These are phyloP conservation scores for Xerocomus potaroensis DNA, from an alignment of 768 basidiomycete species.

Conservation along the genomic window DNA sequence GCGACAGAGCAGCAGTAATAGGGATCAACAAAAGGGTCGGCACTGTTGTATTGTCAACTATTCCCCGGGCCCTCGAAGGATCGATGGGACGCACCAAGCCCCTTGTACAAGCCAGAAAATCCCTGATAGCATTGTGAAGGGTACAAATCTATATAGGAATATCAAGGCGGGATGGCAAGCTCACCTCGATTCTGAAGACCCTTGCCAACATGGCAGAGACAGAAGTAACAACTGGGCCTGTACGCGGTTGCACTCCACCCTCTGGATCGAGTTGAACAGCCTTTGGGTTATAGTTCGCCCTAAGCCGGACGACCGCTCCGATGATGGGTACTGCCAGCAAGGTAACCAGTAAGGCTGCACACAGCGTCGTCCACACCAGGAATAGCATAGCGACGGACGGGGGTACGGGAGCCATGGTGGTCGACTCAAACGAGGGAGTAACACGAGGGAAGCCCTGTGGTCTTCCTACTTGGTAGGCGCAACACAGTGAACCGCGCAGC, in stretches of 20 bases:
- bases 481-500: too few relatives aligned
- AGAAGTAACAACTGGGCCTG: constrained; percentile 69
- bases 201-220: constrained; percentile 74
- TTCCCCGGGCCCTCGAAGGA: constrained; percentile 28
- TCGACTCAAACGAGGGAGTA: too few relatives aligned
- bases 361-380: constrained; percentile 39
- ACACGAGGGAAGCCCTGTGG: too few relatives aligned
- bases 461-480: too few relatives aligned
- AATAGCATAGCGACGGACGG: too few relatives aligned
- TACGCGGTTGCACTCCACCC: constrained; percentile 67
- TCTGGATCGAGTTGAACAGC: constrained; percentile 77
- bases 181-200: constrained; percentile 69
- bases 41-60: constrained; percentile 40
- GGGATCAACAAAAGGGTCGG: constrained; percentile 42
- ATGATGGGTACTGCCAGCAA: constrained; percentile 60
- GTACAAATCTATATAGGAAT: too few relatives aligned
- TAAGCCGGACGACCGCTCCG: constrained; percentile 68
- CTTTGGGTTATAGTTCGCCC: constrained; percentile 85
- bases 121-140: constrained; percentile 38
- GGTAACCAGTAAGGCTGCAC: constrained; percentile 42
- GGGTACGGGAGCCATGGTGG: too few relatives aligned
- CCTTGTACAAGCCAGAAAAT: constrained; percentile 75
- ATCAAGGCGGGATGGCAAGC: constrained; percentile 10
- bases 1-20: constrained; percentile 19
- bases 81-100: constrained; percentile 50